A percentile compares a stretch with the other conserved stretches of the same genome.
Evolutionary conservation across 257 asterid species (phyloP).

Genomic region (Leptodermis oblonga): DNA sequence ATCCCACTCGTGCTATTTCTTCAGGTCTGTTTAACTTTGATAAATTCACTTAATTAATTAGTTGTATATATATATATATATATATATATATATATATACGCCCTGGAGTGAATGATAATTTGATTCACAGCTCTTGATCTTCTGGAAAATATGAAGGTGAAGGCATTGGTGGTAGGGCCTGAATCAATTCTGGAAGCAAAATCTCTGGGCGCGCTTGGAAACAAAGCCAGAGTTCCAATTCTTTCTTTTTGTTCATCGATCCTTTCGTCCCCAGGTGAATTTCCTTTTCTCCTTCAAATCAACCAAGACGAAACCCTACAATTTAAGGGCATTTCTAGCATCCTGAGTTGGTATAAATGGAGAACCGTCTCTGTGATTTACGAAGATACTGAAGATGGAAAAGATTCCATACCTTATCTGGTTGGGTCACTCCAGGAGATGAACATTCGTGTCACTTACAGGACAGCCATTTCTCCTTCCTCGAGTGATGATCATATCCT

Average conservation of each 20-base stretch:
- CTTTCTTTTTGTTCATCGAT: slow-evolving; percentile 34
- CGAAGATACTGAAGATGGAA: slow-evolving; percentile 24
- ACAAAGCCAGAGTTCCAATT: slow-evolving; percentile 30
- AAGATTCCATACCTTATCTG: slow-evolving; percentile 22
- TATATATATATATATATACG: too few relatives aligned
- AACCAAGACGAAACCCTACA: slow-evolving; percentile 29
- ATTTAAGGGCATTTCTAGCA: slow-evolving; percentile 31
- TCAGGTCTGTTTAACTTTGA: slow-evolving; percentile 11
- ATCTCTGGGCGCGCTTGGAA: slow-evolving; percentile 25
- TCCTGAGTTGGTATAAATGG: slow-evolving; percentile 33
- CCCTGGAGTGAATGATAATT: neutral
- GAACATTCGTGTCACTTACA: slow-evolving; percentile 12
- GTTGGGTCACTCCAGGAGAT: slow-evolving; percentile 25
- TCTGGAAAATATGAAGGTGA: slow-evolving; percentile 29
- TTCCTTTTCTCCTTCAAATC: slow-evolving; percentile 37
- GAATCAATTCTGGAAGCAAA: slow-evolving; percentile 21
- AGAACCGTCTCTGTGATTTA: slow-evolving; percentile 27
- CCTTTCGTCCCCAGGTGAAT: slow-evolving; percentile 7
- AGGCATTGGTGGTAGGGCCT: slow-evolving; percentile 33
- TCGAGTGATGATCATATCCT: slow-evolving; percentile 14
- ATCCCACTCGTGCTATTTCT: slow-evolving; percentile 1
- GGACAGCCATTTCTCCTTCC: slow-evolving; percentile 16
- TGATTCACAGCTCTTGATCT: slow-evolving; percentile 37
- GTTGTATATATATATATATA: too few relatives aligned
- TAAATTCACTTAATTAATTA: too few relatives aligned